A percentile compares a stretch with the other conserved stretches of the same genome.
Evolutionary conservation across 2,329 filamentous ascomycete genomes (phyloP).

Genomic region (Cladosporium phlei): DNA sequence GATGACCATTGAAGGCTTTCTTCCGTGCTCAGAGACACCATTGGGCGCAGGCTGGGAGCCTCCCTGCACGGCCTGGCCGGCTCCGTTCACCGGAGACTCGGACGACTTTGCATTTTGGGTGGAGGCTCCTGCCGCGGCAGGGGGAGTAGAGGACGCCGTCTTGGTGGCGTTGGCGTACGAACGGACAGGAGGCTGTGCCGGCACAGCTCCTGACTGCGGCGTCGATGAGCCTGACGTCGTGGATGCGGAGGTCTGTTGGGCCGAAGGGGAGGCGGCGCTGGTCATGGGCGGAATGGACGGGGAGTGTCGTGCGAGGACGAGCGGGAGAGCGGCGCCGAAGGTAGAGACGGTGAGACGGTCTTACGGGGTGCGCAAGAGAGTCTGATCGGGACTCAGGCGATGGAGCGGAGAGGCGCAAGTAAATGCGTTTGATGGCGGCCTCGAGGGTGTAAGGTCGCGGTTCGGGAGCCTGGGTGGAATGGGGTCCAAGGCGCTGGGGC

Average conservation of each 20-base stretch:
- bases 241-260: constrained; percentile 39
- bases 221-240: constrained; percentile 49
- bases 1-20: constrained; percentile 90
- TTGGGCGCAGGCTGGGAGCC: constrained; percentile 46
- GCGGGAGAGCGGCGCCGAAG: constrained; percentile 7
- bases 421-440: constrained; percentile 18
- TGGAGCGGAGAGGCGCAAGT: constrained; percentile 17
- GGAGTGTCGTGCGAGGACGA: constrained; percentile 16
- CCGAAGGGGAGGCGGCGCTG: constrained; percentile 53
- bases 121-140: constrained; percentile 51
- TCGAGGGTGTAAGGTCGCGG: constrained; percentile 2
- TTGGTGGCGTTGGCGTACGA: constrained; percentile 62
- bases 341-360: constrained; percentile 13
- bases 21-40: constrained; percentile 64
- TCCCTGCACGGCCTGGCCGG: constrained; percentile 45
- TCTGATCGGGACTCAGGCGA: background rate
- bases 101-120: constrained; percentile 54
- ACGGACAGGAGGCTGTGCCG: constrained; percentile 52
- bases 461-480: background rate
- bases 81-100: constrained; percentile 78
- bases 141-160: constrained; percentile 45
- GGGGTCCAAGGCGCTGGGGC: constrained; percentile 8
- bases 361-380: background rate
- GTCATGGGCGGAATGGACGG: constrained; percentile 40
- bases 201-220: constrained; percentile 46